phyloP scores from a whole-genome alignment of 495 filamentous ascomycete species.

The Penicillium verhagenii region DNA sequence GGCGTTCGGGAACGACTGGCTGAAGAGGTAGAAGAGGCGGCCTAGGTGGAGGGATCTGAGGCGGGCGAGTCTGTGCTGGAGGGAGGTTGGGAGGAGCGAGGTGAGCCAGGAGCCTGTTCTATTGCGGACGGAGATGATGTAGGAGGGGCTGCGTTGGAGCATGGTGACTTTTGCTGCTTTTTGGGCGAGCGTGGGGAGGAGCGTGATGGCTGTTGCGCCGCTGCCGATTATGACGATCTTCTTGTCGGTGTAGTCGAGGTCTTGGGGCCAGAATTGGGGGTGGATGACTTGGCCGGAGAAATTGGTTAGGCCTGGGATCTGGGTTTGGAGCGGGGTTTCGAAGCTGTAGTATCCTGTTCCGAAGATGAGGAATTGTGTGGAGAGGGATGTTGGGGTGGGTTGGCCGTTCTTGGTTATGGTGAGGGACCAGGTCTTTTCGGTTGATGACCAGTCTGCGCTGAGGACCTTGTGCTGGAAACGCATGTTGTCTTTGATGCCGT shows the following conservation, averaged over 20 bases:
- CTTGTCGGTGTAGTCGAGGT: conserved; percentile 49
- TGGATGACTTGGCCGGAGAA: conserved; percentile 49
- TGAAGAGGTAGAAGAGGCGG: conserved; percentile 54
- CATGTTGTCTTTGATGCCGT: conserved; percentile 63
- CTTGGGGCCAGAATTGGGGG: conserved; percentile 54
- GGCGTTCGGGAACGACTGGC: conserved; percentile 52
- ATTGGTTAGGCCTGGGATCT: conserved; percentile 41
- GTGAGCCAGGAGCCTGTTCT: conserved; percentile 25
- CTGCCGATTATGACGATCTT: conserved; percentile 57
- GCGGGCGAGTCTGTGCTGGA: conserved; percentile 40
- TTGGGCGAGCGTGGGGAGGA: conserved; percentile 45
- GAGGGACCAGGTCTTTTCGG: conserved; percentile 53
- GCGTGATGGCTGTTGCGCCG: conserved; percentile 56
- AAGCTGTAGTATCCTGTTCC: conserved; percentile 69
- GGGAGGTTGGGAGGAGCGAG: conserved; percentile 40
- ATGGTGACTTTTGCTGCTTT: conserved; percentile 52
- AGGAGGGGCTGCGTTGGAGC: conserved; percentile 58
- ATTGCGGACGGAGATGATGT: conserved; percentile 54
- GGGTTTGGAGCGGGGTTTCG: conserved; percentile 49
- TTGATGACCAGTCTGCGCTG: conserved; percentile 58
- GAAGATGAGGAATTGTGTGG: conserved; percentile 56
- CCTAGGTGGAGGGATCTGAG: conserved; percentile 45
- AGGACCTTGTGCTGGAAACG: conserved; percentile 57
- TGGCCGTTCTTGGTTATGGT: conserved; percentile 30
- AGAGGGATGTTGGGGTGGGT: conserved; percentile 43